Evolutionary conservation across 225 moss, liverwort and hornwort species (phyloP).

Genomic region (Polytrichum formosum): DNA sequence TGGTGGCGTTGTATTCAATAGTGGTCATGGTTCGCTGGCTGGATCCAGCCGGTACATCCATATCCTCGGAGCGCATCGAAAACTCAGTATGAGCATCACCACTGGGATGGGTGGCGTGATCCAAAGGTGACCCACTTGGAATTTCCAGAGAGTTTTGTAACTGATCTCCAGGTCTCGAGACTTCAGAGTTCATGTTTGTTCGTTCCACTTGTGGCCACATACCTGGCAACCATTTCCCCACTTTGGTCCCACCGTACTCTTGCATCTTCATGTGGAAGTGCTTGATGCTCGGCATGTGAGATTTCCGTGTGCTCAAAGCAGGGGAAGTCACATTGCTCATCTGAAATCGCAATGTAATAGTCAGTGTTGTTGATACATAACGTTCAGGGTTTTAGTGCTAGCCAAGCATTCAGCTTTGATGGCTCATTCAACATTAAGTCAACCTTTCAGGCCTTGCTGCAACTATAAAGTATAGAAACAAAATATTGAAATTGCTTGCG

Average conservation of each 20-base stretch:
- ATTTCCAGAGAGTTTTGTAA: background rate
- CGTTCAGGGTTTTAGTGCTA: no score
- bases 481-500: no score
- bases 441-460: no score
- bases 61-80: constrained; percentile 9
- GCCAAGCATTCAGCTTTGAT: no score
- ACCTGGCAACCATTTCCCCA: constrained; percentile 32
- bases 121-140: background rate
- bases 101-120: constrained; percentile 4
- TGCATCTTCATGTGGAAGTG: constrained; percentile 36
- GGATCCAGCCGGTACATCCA: background rate
- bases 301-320: constrained; percentile 30
- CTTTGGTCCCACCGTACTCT: constrained; percentile 12
- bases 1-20: no score
- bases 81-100: constrained; percentile 14
- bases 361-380: no score
- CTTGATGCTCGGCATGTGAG: constrained; percentile 47
- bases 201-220: constrained; percentile 21
- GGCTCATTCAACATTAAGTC: no score
- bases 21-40: background rate
- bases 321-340: constrained; percentile 28
- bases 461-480: no score
- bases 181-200: background rate
- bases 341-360: no score
- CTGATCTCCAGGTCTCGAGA: background rate